phyloP scores from a whole-genome alignment of 2,329 filamentous ascomycete species.

The Atkinsonella hypoxylon region DNA sequence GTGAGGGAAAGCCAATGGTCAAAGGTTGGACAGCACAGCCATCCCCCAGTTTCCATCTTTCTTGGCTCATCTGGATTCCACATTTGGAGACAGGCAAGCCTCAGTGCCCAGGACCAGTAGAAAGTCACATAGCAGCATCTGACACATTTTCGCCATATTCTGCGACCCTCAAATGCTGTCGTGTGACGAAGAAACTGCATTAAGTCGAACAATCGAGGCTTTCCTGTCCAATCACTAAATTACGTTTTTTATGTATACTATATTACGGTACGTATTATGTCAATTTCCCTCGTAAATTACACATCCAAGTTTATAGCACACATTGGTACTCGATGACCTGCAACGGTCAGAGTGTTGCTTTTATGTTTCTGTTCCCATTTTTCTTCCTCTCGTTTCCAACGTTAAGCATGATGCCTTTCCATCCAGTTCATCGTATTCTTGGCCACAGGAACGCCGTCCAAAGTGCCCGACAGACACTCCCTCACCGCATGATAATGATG shows the following conservation, averaged over 20 bases:
- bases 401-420: background rate
- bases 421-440: background rate
- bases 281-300: constrained; percentile 5
- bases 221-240: constrained; percentile 1
- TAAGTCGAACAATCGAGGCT: background rate
- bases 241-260: constrained; percentile 6
- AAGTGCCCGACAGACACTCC: background rate
- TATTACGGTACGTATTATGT: constrained; percentile 4
- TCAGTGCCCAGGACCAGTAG: background rate
- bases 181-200: background rate
- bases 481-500: constrained; percentile 1
- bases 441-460: background rate
- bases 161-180: background rate
- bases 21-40: background rate
- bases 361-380: background rate
- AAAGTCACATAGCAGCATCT: background rate
- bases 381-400: background rate
- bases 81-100: too few species aligned
- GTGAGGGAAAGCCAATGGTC: background rate
- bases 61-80: too few species aligned
- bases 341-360: background rate
- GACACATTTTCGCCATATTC: background rate
- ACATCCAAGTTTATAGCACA: constrained; percentile 1
- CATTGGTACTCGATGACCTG: background rate
- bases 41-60: background rate